Conservation (phyloP, 371 early-diverging fungal species). For the Rhizopus microsporus region DNA sequence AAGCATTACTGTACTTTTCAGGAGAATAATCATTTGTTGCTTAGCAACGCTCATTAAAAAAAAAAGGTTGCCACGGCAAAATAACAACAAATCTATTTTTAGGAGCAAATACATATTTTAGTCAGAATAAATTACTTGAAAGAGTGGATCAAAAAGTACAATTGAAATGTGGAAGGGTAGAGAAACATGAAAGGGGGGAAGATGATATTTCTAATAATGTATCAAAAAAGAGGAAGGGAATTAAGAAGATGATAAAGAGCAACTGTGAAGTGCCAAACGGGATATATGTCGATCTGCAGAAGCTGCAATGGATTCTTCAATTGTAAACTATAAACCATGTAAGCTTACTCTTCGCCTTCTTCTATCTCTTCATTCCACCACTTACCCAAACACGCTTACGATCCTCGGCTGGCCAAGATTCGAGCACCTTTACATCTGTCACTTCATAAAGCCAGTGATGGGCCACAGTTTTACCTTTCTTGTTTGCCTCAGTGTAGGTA, state of each 20-base stretch:
- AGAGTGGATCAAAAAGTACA: too few relatives aligned
- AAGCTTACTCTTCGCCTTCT: neutral
- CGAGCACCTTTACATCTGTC: constrained; percentile 24
- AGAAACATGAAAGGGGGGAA: too few relatives aligned
- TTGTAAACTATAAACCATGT: constrained; percentile 24
- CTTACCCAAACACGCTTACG: constrained; percentile 48
- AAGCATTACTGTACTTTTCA: neutral
- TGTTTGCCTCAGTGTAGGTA: constrained; percentile 46
- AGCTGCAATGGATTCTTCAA: constrained; percentile 37
- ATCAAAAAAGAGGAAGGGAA: too few relatives aligned
- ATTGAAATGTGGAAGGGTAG: too few relatives aligned
- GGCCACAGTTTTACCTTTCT: constrained; percentile 49
- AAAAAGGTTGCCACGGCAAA: neutral
- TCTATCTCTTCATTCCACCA: neutral
- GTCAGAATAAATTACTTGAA: too few relatives aligned
- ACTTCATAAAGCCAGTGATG: constrained; percentile 53
- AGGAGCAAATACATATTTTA: too few relatives aligned
- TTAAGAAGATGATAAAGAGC: constrained; percentile 17
- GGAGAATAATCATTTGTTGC: neutral
- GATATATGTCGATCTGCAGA: constrained; percentile 43
- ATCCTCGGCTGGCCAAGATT: constrained; percentile 35
- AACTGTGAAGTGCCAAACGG: constrained; percentile 39
- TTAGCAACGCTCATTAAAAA: neutral
- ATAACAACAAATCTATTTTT: too few relatives aligned
- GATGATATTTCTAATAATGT: too few relatives aligned